Evolutionary conservation across 805 yeast genomes (phyloP).

Genomic region (Jamesozyma lodderae): DNA sequence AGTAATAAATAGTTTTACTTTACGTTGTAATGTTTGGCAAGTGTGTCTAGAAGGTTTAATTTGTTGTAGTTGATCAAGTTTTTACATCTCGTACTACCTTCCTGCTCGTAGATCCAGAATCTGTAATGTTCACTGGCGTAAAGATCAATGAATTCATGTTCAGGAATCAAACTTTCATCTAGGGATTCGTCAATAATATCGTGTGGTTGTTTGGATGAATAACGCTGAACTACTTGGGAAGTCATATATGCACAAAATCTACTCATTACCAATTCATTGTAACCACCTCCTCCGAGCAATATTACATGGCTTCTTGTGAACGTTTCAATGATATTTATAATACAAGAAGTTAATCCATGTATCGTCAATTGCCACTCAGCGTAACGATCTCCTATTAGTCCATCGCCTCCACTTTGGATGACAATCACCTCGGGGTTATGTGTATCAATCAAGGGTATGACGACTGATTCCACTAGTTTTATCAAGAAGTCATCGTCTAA

Average conservation of each 20-base stretch:
- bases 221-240: conserved; percentile 11
- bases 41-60: conserved; percentile 3
- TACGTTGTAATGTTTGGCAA: not conserved
- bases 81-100: conserved; percentile 27
- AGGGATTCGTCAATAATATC: conserved; percentile 1
- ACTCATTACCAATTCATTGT: conserved; percentile 51
- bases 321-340: conserved; percentile 20
- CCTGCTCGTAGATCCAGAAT: conserved; percentile 39
- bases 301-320: conserved; percentile 22
- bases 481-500: conserved; percentile 38
- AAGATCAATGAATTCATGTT: conserved; percentile 36
- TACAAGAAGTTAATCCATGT: conserved; percentile 35
- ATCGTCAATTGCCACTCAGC: conserved; percentile 64
- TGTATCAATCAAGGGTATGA: conserved; percentile 34
- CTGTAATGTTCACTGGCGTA: conserved; percentile 38
- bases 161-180: conserved; percentile 44
- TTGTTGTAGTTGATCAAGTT: conserved; percentile 28
- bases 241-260: conserved; percentile 44
- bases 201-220: not conserved
- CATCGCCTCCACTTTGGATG: conserved; percentile 69
- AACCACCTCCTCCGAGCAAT: conserved; percentile 73
- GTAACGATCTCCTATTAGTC: conserved; percentile 53
- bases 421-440: conserved; percentile 47
- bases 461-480: conserved; percentile 33
- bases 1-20: too few species aligned